These are phyloP conservation scores for Pichia californica DNA, from an alignment of 805 yeast genomes.

Conservation along the genomic window DNA sequence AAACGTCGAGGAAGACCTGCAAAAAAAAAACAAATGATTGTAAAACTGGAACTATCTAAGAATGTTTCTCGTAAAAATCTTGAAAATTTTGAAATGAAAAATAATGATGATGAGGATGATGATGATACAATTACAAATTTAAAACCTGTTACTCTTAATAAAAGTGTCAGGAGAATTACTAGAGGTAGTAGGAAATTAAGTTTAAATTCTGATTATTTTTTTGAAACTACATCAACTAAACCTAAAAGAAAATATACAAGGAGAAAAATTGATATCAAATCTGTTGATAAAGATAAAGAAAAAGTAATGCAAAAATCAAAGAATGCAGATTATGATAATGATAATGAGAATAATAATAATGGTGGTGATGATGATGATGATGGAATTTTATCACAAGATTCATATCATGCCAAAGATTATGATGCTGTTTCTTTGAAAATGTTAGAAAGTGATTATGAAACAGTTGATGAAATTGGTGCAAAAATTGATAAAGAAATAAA, in stretches of 20 bases:
- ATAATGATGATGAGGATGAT: too few relatives aligned
- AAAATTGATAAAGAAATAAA: background rate
- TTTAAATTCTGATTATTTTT: too few relatives aligned
- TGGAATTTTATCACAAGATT: slow-evolving; percentile 7
- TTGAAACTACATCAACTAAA: too few relatives aligned
- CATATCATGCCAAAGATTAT: background rate
- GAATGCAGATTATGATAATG: background rate
- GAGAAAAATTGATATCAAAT: too few relatives aligned
- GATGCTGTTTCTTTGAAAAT: slow-evolving; percentile 5
- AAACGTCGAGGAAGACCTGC: background rate
- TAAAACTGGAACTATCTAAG: background rate
- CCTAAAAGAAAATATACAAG: too few relatives aligned
- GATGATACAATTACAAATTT: too few relatives aligned
- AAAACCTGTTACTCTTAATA: too few relatives aligned
- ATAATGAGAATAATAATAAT: background rate
- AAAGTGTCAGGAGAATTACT: too few relatives aligned
- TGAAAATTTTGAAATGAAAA: too few relatives aligned
- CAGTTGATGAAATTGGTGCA: background rate
- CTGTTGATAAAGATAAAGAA: too few relatives aligned
- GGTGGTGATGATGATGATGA: background rate
- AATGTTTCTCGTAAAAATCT: background rate
- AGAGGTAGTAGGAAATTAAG: too few relatives aligned
- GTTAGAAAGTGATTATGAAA: slow-evolving; percentile 1
- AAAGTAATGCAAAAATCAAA: too few relatives aligned
- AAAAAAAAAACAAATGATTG: background rate